These are phyloP conservation scores for Clonostachys rosea DNA, from an alignment of 2,329 filamentous ascomycete genomes.

Conservation along the genomic window DNA sequence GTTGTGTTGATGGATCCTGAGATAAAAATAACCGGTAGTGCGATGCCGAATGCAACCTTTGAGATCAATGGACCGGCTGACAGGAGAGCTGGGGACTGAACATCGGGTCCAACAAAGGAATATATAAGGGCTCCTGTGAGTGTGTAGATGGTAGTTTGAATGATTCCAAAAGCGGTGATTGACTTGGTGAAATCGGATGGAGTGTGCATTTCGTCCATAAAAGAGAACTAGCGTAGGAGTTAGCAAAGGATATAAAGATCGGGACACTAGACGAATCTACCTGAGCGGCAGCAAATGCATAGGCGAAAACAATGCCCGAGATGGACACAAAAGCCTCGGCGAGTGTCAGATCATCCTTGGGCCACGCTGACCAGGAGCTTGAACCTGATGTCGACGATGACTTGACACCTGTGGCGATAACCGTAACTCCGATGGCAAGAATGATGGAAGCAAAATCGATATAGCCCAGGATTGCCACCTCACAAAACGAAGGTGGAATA, in stretches of 20 bases:
- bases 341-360: constrained; percentile 38
- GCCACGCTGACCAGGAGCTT: constrained; percentile 37
- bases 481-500: constrained; percentile 41
- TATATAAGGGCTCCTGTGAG: constrained; percentile 65
- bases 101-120: constrained; percentile 58
- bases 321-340: constrained; percentile 56
- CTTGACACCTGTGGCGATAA: constrained; percentile 57
- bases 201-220: constrained; percentile 12
- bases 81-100: constrained; percentile 64
- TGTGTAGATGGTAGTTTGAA: constrained; percentile 63
- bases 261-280: constrained; percentile 14
- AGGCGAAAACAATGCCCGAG: constrained; percentile 68
- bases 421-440: constrained; percentile 59
- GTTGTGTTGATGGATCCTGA: constrained; percentile 65
- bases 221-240: too few relatives aligned
- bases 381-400: constrained; percentile 20
- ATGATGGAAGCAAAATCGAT: constrained; percentile 59
- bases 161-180: constrained; percentile 55
- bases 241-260: too few relatives aligned
- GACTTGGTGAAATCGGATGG: constrained; percentile 44
- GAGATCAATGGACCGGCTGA: constrained; percentile 54
- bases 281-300: constrained; percentile 49
- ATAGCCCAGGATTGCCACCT: constrained; percentile 44
- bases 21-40: constrained; percentile 69
- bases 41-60: constrained; percentile 67